Evolutionary conservation across 1,139 yeast species (phyloP).

Genomic region (Sugiyamaella novakii): DNA sequence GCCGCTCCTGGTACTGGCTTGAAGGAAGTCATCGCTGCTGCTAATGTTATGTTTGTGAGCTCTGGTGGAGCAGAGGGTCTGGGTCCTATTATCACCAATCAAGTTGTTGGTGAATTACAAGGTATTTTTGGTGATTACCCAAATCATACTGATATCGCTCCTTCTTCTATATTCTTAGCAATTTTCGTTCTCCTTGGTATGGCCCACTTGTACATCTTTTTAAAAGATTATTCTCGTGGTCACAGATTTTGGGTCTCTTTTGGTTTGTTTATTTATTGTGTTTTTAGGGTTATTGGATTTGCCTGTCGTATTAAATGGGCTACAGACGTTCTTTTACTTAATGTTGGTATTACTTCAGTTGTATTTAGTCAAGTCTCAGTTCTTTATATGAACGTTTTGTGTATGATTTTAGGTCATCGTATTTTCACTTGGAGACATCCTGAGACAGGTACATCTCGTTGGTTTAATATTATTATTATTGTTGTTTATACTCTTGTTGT

Average conservation of each 20-base stretch:
- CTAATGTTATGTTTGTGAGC: conserved; percentile 38
- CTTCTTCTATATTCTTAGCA: conserved; percentile 60
- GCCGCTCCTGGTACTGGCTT: conserved; percentile 51
- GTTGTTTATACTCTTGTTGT: conserved; percentile 56
- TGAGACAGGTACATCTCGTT: conserved; percentile 60
- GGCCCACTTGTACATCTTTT: conserved; percentile 54
- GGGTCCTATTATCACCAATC: conserved; percentile 38
- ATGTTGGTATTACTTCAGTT: conserved; percentile 60
- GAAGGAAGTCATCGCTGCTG: conserved; percentile 36
- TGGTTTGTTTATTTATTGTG: conserved; percentile 57
- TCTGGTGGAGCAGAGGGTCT: conserved; percentile 37
- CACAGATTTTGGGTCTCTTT: conserved; percentile 64
- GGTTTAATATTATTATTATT: conserved; percentile 60
- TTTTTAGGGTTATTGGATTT: conserved; percentile 61
- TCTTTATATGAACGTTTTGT: conserved; percentile 49
- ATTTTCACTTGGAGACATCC: conserved; percentile 85
- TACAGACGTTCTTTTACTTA: conserved; percentile 48
- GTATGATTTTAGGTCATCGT: conserved; percentile 72
- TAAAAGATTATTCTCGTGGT: conserved; percentile 57
- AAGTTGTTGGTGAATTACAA: conserved; percentile 46
- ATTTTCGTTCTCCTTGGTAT: conserved; percentile 54
- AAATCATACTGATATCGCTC: conserved; percentile 56
- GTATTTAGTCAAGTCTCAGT: conserved; percentile 56
- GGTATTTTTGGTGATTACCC: conserved; percentile 73
- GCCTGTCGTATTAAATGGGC: conserved; percentile 65